A percentile compares a stretch with the other conserved stretches of the same genome.
Conservation (phyloP, 169 alveolate genomes). For the Plasmodium blacklocki region DNA sequence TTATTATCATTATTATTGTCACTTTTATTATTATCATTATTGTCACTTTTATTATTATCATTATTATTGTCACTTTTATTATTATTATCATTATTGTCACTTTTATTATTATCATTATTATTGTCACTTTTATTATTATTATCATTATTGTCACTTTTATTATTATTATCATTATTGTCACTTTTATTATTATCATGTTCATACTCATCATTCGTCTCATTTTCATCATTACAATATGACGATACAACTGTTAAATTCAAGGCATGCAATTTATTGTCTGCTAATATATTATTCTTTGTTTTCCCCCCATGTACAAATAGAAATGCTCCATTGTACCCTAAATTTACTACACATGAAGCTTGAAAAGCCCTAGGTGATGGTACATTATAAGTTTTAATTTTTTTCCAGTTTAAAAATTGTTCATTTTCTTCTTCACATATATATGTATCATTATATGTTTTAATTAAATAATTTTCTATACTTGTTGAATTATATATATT, state of each 20-base stretch:
- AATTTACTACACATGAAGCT: conserved; percentile 64
- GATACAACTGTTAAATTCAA: conserved; percentile 32
- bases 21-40: neutral
- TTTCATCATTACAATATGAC: neutral
- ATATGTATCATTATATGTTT: conserved; percentile 65
- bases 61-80: neutral
- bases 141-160: neutral
- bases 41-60: too few species aligned
- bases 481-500: neutral
- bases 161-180: neutral
- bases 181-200: conserved; percentile 6
- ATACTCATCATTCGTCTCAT: neutral
- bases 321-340: conserved; percentile 62
- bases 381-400: conserved; percentile 42
- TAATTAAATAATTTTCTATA: conserved; percentile 43
- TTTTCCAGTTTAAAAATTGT: conserved; percentile 20
- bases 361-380: conserved; percentile 77
- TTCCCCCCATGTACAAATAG: conserved; percentile 76
- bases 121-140: neutral
- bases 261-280: conserved; percentile 52
- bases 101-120: neutral
- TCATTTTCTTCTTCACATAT: conserved; percentile 68
- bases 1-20: neutral
- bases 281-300: conserved; percentile 37
- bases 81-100: neutral